Percentiles rank a stretch among this genome's conserved stretches.
Evolutionary conservation across 306 rosid species (phyloP).

Genomic region (Cucurbita maxima): DNA sequence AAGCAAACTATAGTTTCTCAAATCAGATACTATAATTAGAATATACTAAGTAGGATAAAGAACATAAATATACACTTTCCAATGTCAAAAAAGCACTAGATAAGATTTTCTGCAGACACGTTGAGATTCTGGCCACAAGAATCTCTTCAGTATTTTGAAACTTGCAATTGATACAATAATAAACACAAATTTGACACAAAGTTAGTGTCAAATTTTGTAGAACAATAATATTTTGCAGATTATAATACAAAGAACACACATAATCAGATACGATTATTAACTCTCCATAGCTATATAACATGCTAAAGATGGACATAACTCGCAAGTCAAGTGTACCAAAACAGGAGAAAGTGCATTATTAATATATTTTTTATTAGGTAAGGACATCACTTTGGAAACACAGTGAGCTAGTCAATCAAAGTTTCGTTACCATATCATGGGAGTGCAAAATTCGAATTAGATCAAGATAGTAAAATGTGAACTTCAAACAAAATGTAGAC

Average conservation of each 20-base stretch:
- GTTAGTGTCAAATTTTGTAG: neutral
- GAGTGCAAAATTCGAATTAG: neutral
- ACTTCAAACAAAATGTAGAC: neutral
- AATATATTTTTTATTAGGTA: neutral
- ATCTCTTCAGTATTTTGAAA: neutral
- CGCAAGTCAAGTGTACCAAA: neutral
- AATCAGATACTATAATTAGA: neutral
- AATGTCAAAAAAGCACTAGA: neutral
- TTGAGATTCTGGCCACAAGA: neutral
- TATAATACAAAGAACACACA: neutral
- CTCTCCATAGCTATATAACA: neutral
- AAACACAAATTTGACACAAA: neutral
- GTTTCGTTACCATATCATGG: neutral
- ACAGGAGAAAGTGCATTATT: neutral
- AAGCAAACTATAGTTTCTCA: neutral
- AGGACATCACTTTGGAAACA: neutral
- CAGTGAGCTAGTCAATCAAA: neutral
- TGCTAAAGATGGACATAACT: neutral
- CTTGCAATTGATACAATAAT: neutral
- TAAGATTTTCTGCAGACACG: neutral
- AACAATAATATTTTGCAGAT: neutral
- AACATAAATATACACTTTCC: neutral
- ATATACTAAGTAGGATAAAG: neutral
- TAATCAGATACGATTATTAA: neutral
- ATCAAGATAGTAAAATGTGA: neutral